Evolutionary conservation across 441 rosid species (phyloP), one percentile per base, ranked within the genome.

Genomic region (Biscutella laevigata): DNA sequence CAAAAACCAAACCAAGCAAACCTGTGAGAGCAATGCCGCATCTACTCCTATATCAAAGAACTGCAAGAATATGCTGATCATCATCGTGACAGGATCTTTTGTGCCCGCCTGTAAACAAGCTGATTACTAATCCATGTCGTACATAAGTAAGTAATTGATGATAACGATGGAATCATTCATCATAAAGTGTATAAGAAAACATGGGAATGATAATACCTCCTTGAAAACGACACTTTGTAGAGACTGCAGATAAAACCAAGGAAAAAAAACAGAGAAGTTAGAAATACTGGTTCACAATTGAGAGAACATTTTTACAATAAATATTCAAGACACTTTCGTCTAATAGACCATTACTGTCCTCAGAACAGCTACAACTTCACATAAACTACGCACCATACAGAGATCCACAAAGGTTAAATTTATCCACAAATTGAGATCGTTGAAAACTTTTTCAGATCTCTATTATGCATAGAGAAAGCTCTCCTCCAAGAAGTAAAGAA

Each of bases 141-240:
- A 65, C 53, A 19, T 21, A 69, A 44, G 33, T 17, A 33, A 25
- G 12, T 25, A 12, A 39, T 51, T 29, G 58, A 30, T 33, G 55
- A 17, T 56, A 65, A 20, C 17, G 22, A 34, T 52, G 59, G 40
- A 37, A 67, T 8, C 12, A 38, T 35, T 57, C 35, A 44, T 38
- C 28, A 44, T 15, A 30, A 55, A 15, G 33, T 25, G 12, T 33
- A 41, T 40, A 32, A 51, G 43, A 17, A 3, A 24, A 44, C 65
- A 44, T 40, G 53, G 62, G 44, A 24, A 47, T 49, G 45, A 47
- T 29, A 11, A 16, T 79, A 94, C 99, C 99, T 83, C 94, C 83
- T 89, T 94, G 83, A 94, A 94, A 46, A 94, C 90, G 49, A 94
- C 96, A 61, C 97, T 94, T 73, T 94, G 99, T 69, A 94, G 66